Conservation (phyloP, 371 early-diverging fungal species). For the Rhizopus delemar region DNA sequence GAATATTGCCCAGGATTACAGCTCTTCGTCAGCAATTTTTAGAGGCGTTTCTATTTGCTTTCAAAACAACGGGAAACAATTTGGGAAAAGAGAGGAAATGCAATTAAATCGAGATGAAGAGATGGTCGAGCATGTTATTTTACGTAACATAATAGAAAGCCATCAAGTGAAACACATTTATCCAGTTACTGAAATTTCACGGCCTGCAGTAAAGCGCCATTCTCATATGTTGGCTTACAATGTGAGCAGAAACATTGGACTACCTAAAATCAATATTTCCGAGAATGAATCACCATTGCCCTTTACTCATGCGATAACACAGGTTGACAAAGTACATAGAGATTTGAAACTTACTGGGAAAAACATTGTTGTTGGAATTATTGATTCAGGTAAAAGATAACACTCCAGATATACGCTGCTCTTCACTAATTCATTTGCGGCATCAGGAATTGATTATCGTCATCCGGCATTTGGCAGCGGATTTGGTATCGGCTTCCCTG, state of each 20-base stretch:
- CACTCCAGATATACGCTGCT: neutral
- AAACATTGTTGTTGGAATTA: slow-evolving; percentile 66
- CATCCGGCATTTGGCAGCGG: slow-evolving; percentile 74
- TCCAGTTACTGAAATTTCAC: slow-evolving; percentile 38
- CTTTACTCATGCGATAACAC: slow-evolving; percentile 58
- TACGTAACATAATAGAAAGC: slow-evolving; percentile 19
- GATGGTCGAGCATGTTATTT: slow-evolving; percentile 4
- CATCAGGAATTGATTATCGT: slow-evolving; percentile 54
- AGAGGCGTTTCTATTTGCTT: slow-evolving; percentile 38
- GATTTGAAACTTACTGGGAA: slow-evolving; percentile 57
- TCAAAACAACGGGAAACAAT: neutral
- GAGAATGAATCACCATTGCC: slow-evolving; percentile 4
- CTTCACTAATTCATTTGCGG: neutral
- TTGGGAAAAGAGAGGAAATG: slow-evolving; percentile 4
- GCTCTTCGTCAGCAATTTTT: slow-evolving; percentile 29
- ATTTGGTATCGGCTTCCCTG: slow-evolving; percentile 60
- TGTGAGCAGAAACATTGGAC: neutral
- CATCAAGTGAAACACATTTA: slow-evolving; percentile 33
- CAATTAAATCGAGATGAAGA: neutral
- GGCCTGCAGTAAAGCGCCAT: slow-evolving; percentile 23
- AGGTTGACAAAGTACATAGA: slow-evolving; percentile 54
- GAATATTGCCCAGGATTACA: slow-evolving; percentile 32
- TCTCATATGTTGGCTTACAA: slow-evolving; percentile 2
- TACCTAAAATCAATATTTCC: slow-evolving; percentile 4
- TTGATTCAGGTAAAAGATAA: slow-evolving; percentile 59